Percentiles rank a stretch among this genome's conserved stretches.
phyloP scores from a whole-genome alignment of 2,329 filamentous ascomycete species.

The Exophiala bonariae region DNA sequence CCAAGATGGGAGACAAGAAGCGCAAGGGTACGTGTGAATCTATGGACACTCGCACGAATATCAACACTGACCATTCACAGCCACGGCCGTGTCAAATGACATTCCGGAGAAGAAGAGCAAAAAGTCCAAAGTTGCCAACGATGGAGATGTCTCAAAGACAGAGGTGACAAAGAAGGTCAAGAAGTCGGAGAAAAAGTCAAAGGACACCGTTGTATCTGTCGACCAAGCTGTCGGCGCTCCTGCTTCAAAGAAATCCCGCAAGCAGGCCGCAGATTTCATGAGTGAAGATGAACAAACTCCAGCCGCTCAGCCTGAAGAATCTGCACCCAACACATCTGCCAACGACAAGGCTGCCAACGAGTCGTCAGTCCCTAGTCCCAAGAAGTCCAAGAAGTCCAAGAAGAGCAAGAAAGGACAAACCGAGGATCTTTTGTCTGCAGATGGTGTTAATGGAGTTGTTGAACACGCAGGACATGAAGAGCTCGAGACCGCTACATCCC shows the following conservation, averaged over 20 bases:
- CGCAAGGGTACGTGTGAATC: constrained; percentile 24
- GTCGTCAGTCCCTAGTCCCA: constrained; percentile 38
- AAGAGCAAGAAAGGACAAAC: constrained; percentile 41
- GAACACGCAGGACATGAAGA: constrained; percentile 26
- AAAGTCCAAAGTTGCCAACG: constrained; percentile 33
- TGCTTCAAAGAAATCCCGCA: constrained; percentile 44
- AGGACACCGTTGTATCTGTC: too few species aligned
- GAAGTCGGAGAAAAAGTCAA: too few species aligned
- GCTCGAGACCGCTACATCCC: constrained; percentile 21
- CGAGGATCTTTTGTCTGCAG: constrained; percentile 29
- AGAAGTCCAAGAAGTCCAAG: constrained; percentile 22
- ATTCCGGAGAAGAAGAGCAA: constrained; percentile 56
- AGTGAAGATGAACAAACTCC: constrained; percentile 41
- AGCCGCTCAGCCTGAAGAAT: constrained; percentile 24
- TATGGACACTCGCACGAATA: not conserved
- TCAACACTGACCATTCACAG: constrained; percentile 4
- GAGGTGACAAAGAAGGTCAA: constrained; percentile 21
- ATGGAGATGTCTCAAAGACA: constrained; percentile 35
- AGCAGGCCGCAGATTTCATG: constrained; percentile 50
- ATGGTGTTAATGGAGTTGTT: constrained; percentile 37
- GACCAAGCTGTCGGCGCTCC: constrained; percentile 20
- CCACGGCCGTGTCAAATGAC: constrained; percentile 13
- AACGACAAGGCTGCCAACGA: constrained; percentile 7
- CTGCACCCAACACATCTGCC: constrained; percentile 52
- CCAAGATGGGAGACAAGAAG: constrained; percentile 27